Base-by-base conservation (phyloP, 208 protist species). In the Polymyxa betae region DNA sequence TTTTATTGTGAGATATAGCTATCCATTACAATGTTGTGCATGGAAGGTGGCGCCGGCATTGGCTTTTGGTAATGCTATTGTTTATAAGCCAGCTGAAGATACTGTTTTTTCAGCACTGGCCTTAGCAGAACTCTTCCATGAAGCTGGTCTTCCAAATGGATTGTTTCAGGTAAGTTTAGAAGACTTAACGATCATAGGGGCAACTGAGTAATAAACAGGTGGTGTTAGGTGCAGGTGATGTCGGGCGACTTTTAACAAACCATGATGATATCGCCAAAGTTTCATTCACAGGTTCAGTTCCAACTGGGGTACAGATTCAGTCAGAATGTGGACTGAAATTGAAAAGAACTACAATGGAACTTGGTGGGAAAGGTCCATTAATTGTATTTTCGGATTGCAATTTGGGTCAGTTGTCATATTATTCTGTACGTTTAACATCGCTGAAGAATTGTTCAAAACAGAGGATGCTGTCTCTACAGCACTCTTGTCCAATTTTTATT, bases 401-500 rank as follows among this genome's bases (percentile, higher is more conserved):
- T 60, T 24, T 60, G 5, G 49, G 49, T 60, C 24, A 60, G 49
- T 60, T 24, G 49, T 60, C 49, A 60, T 60, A 5, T 24, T 24
- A 60, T 60, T 60, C 5, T 60, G 49, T 60, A 29, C 49, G 49
- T 60, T 60, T 60, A 5, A n/a, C 24, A 60, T 60, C 12, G 49
- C 5, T 29, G 20, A 29, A 29, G 77, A 88, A 29, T 88, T 24
- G 5, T 49, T 49, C 12, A 88, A 88, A 60, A 29, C 20, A 60
- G 44, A 88, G 5, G 20, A 88, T 88, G 77, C 77, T 88, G 77
- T 88, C 5, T 88, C 77, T 5, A 24, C 41, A 43, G 77, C 77
- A 24, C 24, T 88, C 5, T 29, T 88, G 44, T 5, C 77, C 20
- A 88, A 88, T 88, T 88, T 60, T 49, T 88, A 88, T 88, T 60